Evolutionary conservation across 1,284 basidiomycete species (phyloP), one percentile per base, ranked within the genome.

Genomic region (Microbotryum saponariae): DNA sequence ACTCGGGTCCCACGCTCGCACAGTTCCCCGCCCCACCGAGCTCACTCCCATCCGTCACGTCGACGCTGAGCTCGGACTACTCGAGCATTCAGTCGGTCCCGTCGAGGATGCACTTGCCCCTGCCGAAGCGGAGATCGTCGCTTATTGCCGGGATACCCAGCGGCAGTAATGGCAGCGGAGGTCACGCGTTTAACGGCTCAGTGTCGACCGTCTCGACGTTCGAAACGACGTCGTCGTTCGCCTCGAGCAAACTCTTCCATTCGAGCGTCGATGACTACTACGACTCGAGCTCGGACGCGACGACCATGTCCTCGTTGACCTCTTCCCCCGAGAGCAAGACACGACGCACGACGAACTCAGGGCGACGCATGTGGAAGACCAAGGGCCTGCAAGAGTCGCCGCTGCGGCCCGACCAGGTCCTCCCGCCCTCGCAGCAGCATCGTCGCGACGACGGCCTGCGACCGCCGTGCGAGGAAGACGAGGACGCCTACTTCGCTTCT

Each of bases 201-300:
- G 37, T 42, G 14, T 42, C 37, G 46, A 58, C 67, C 25, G 55
- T 66, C 4, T 64, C 67, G 25, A 64, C 67, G 1, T 52, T 60
- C 56, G 45, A 48, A 6, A 66, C 65, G 20, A 60, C 59, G 2
- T 66, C 67, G n/a, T 69, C 67, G 2, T 66, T 64, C 60, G 67
- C 67, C 0, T 69, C 67, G 12, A 64, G 65, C 6, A 44, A 48
- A 2, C 54, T 66, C 53, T 69, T 69, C 47, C 48, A 42, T n/a
- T 60, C 62, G n/a, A 52, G 27, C 25, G 51, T 51, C n/a, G 46
- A 61, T 4, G 67, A 69, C 23, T 61, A 63, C 16, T 65, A 63
- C 64, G 64, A 64, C 8, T 62, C 62, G 33, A 33, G 45, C 47
- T 50, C 54, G 54, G 64, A 62, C 37, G 62, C 61, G 18, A 66